Base-by-base conservation (phyloP, 306 rosid genomes). In the Castanopsis chinensis region DNA sequence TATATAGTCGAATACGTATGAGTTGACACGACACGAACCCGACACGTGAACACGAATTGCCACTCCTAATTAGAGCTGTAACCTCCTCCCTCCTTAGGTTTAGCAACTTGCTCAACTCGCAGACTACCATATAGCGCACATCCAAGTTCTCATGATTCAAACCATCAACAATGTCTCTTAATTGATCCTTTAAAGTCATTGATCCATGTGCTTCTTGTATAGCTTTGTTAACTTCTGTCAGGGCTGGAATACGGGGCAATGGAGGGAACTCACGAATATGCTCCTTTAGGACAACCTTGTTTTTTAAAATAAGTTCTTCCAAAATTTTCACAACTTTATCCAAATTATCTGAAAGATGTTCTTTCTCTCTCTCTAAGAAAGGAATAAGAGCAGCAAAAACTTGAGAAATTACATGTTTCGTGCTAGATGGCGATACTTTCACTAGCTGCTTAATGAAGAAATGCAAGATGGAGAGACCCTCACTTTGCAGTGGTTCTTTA, bases 371-470 rank as follows among this genome's bases (percentile, higher is more conserved):
- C 87, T 92, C 97, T 71, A 92, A 63, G 82, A 94, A 94, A 72
- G 99, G 99, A 83, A 92, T 88, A 76, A 94, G 97, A 32, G 97
- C 96, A 77, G 99, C 97, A 85, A 92, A 90, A 80, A 92, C 94
- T 86, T 92, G 97, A 81, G 99, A 92, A 85, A 94, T 88, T 64
- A 92, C 86, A 85, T 94, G 91, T 75, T 94, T 90, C 61, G 89
- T 92, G 91, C 99, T 94, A 82, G 97, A 89, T 69, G 92, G 95
- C 1, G 94, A 89, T 80, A 87, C 91, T 60, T 86, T 75, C 61
- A 89, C 92, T 87, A 94, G 78, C 85, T 92, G 97, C 81, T 79
- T 79, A 63, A 94, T 84, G 85, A 94, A 92, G 88, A 86, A 94
- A 81, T 88, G 90, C 91, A 94, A 86, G 53, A 94, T 91, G 45